phyloP scores from a whole-genome alignment of 257 asterid species.

The Jacaranda copaia region DNA sequence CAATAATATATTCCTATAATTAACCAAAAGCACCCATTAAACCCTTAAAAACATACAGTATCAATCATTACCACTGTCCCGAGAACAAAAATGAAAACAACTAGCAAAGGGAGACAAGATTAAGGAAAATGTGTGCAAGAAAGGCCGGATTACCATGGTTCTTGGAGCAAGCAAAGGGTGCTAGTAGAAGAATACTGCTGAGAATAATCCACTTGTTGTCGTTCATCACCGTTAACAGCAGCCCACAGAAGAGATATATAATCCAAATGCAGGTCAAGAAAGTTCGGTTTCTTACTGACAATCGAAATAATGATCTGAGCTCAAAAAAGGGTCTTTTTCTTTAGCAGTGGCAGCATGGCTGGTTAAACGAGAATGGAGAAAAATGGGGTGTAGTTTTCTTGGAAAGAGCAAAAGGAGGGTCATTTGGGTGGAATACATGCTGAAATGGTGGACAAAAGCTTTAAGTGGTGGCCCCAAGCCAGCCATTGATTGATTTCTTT shows the following conservation, averaged over 20 bases:
- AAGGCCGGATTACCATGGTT: slow-evolving; percentile 51
- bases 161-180: slow-evolving; percentile 54
- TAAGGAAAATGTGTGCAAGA: background rate
- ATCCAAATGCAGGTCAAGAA: slow-evolving; percentile 35
- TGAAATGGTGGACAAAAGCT: slow-evolving; percentile 52
- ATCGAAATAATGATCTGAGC: slow-evolving; percentile 19
- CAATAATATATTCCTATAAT: background rate
- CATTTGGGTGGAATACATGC: slow-evolving; percentile 39
- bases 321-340: slow-evolving; percentile 34
- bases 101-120: background rate
- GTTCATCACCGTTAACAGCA: slow-evolving; percentile 38
- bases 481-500: slow-evolving; percentile 34
- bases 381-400: slow-evolving; percentile 26
- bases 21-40: background rate
- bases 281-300: slow-evolving; percentile 37
- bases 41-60: background rate
- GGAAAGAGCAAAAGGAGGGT: slow-evolving; percentile 37
- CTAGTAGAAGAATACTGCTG: slow-evolving; percentile 46
- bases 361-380: slow-evolving; percentile 31
- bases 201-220: slow-evolving; percentile 39
- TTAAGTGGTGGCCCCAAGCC: slow-evolving; percentile 53
- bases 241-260: background rate
- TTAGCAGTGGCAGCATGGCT: slow-evolving; percentile 30
- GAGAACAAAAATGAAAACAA: background rate
- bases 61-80: slow-evolving; percentile 9